Evolutionary conservation across 1,284 basidiomycete species (phyloP).

Genomic region (Cutaneotrichosporon mucoides): DNA sequence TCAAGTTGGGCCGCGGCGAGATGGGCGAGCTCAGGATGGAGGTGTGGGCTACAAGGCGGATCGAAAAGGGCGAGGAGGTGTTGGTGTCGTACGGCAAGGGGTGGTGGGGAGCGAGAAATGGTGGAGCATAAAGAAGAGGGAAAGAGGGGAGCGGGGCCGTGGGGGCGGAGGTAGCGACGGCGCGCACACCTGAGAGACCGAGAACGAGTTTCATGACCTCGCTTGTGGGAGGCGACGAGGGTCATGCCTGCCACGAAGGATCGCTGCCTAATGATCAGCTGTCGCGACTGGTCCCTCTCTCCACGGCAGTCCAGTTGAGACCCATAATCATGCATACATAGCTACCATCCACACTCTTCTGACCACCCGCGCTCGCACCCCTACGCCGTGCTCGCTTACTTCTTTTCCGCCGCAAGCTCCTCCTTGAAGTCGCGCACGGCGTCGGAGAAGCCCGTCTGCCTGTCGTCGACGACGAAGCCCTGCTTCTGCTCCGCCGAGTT

Average conservation of each 20-base stretch:
- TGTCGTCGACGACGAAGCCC: slow-evolving; percentile 47
- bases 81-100: slow-evolving; percentile 86
- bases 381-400: background rate
- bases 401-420: slow-evolving; percentile 20
- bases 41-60: slow-evolving; percentile 61
- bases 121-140: too few species aligned
- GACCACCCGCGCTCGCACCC: too few species aligned
- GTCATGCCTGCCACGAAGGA: too few species aligned
- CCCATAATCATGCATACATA: background rate
- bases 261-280: too few species aligned
- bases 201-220: too few species aligned
- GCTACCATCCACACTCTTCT: background rate
- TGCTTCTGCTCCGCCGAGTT: slow-evolving; percentile 29
- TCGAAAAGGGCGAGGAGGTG: slow-evolving; percentile 79
- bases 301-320: too few species aligned
- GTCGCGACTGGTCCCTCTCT: too few species aligned
- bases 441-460: slow-evolving; percentile 39
- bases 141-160: too few species aligned
- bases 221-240: too few species aligned
- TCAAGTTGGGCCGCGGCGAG: slow-evolving; percentile 57
- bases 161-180: too few species aligned
- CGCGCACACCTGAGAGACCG: too few species aligned
- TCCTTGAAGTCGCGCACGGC: slow-evolving; percentile 49
- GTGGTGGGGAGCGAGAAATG: slow-evolving; percentile 63
- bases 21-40: slow-evolving; percentile 71